phyloP scores from a whole-genome alignment of 768 basidiomycete genomes.

The Roridomyces roridus region DNA sequence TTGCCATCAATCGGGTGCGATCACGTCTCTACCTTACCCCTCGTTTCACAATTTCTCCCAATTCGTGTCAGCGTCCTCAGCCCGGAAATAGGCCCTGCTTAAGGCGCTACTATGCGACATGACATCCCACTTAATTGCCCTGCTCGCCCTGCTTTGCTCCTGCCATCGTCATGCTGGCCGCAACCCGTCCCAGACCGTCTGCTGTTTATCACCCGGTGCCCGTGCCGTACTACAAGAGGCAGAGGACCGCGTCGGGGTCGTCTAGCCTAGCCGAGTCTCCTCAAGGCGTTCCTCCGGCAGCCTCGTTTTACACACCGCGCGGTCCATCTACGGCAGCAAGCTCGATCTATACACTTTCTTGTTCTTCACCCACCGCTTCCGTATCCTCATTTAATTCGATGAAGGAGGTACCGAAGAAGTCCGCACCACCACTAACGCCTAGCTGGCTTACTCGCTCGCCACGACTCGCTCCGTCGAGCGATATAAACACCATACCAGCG shows the following conservation, averaged over 20 bases:
- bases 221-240: slow-evolving; percentile 1
- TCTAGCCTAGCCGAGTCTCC: neutral
- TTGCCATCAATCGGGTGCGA: too few relatives aligned
- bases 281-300: slow-evolving; percentile 4
- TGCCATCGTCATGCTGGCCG: too few relatives aligned
- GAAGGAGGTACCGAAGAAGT: neutral
- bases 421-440: neutral
- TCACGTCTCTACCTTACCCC: too few relatives aligned
- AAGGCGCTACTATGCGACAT: too few relatives aligned
- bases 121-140: too few relatives aligned
- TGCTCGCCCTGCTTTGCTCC: too few relatives aligned
- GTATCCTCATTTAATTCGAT: slow-evolving; percentile 8
- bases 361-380: slow-evolving; percentile 5
- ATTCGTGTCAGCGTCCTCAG: too few relatives aligned
- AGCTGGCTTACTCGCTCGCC: slow-evolving; percentile 13
- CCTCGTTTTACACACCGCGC: slow-evolving; percentile 10
- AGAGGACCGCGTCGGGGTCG: neutral
- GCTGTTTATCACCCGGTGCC: too few relatives aligned
- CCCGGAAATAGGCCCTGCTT: too few relatives aligned
- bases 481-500: neutral
- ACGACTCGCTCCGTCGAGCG: neutral
- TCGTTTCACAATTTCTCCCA: too few relatives aligned
- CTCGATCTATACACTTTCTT: slow-evolving; percentile 11
- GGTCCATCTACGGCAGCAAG: slow-evolving; percentile 1
- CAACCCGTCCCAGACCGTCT: too few relatives aligned